Base-by-base conservation (phyloP, 306 rosid genomes). In the Lathyrus aphaca region DNA sequence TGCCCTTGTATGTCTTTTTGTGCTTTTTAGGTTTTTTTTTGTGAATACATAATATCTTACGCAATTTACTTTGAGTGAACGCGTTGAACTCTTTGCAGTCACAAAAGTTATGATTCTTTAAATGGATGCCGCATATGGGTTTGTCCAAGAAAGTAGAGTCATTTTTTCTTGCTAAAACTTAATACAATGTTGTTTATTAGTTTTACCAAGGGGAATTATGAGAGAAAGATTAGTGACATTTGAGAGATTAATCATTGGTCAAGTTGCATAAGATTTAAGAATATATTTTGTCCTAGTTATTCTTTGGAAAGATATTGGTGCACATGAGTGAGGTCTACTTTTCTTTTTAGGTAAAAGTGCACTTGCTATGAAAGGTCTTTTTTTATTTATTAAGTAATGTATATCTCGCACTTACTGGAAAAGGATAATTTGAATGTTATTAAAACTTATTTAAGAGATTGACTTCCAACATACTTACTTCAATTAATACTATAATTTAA, bases 1-100 rank as follows among this genome's bases (percentile, higher is more conserved):
- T 77, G 3, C 66, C 88, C 86, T 30, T 10, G 0, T 2, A 10
- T 32, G n/a, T 15, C 2, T 5, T 6, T 39, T 54, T n/a, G 0
- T 44, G 13, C 14, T 50, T 16, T 44, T 6, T 2, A 13, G 14
- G 3, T 0, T 63, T 11, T 63, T 40, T 4, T 38, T 16, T 19
- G 1, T 51, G 5, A 13, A 10, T 17, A 17, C 14, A 10, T 40
- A 40, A 10, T 4, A n/a, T 10, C 48, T 61, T 61, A 61, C 49
- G 66, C 49, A 18, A 61, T 61, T 61, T 12, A 18, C 66, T 18
- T 38, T 30, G 19, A 59, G 25, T 16, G 3, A 25, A 59, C 25
- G 23, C 30, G 30, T 27, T 25, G 29, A 25, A 12, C 17, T 5
- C 10, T 19, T 56, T 27, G 10, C 4, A 27, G 62, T 56, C 62